Conservation (phyloP, 352 stramenopile species). For the Phytophthora hybrid region DNA sequence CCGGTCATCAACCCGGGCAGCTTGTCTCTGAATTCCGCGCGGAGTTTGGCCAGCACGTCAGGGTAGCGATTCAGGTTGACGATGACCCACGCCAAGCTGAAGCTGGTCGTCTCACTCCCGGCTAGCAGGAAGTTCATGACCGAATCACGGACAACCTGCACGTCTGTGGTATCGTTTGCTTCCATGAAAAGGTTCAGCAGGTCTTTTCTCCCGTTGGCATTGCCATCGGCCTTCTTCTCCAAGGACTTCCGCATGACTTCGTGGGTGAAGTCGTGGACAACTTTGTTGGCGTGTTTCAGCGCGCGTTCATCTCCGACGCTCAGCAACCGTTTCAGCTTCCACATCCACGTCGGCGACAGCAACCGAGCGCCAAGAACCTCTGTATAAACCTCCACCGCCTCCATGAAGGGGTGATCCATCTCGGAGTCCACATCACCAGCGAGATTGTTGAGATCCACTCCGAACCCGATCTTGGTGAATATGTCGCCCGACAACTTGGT, state of each 20-base stretch:
- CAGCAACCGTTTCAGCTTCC: slow-evolving; percentile 50
- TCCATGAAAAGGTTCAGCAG: slow-evolving; percentile 24
- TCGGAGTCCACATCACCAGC: slow-evolving; percentile 38
- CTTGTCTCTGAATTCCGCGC: slow-evolving; percentile 33
- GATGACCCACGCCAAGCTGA: slow-evolving; percentile 56
- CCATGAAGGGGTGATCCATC: slow-evolving; percentile 9
- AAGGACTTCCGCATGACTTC: slow-evolving; percentile 22
- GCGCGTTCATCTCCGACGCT: slow-evolving; percentile 41
- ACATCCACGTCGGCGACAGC: slow-evolving; percentile 51
- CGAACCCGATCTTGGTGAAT: slow-evolving; percentile 78
- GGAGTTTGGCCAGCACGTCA: slow-evolving; percentile 41
- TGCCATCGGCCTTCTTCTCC: neutral
- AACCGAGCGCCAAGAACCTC: slow-evolving; percentile 33
- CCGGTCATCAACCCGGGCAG: slow-evolving; percentile 34
- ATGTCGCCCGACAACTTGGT: slow-evolving; percentile 69
- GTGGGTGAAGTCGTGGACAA: slow-evolving; percentile 21
- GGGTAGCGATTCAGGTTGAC: slow-evolving; percentile 56
- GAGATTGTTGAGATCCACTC: slow-evolving; percentile 60
- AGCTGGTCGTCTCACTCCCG: slow-evolving; percentile 8
- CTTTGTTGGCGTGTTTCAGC: slow-evolving; percentile 37
- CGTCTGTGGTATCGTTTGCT: neutral
- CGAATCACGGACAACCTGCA: slow-evolving; percentile 2
- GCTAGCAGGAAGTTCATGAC: slow-evolving; percentile 1
- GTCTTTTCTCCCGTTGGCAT: neutral
- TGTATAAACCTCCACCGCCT: slow-evolving; percentile 15